A percentile compares a stretch with the other conserved stretches of the same genome.
Evolutionary conservation across 2,329 filamentous ascomycete species (phyloP).

Genomic region (Escovopsis sp.): DNA sequence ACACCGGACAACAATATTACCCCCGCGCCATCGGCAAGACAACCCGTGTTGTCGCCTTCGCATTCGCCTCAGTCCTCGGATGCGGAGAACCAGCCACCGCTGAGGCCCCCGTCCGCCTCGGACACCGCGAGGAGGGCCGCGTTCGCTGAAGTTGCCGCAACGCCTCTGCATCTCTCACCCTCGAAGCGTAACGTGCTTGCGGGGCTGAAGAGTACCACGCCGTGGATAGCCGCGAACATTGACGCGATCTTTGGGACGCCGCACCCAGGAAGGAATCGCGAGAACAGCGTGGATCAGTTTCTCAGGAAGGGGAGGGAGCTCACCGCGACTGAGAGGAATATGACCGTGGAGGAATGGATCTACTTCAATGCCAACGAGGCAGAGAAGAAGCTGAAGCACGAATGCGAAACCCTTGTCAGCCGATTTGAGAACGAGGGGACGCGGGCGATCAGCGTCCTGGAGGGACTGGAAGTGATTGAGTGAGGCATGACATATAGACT

Average conservation of each 20-base stretch:
- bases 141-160: constrained; percentile 27
- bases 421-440: constrained; percentile 73
- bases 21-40: constrained; percentile 33
- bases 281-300: constrained; percentile 34
- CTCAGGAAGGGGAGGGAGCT: constrained; percentile 44
- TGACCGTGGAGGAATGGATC: constrained; percentile 94
- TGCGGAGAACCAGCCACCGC: constrained; percentile 61
- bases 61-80: constrained; percentile 63
- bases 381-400: constrained; percentile 60
- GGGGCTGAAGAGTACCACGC: constrained; percentile 38
- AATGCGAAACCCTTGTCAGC: constrained; percentile 72
- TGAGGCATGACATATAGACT: too few relatives aligned
- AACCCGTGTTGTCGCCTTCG: constrained; percentile 43
- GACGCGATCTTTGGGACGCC: constrained; percentile 49
- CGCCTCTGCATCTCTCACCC: constrained; percentile 39
- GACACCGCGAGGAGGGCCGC: constrained; percentile 28
- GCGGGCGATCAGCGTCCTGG: constrained; percentile 61
- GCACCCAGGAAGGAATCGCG: constrained; percentile 28
- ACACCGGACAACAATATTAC: constrained; percentile 28
- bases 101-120: constrained; percentile 35
- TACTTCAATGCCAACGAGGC: constrained; percentile 63
- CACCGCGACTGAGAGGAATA: constrained; percentile 62
- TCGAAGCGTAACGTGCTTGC: constrained; percentile 44
- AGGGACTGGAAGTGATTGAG: constrained; percentile 43
- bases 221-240: constrained; percentile 64